These are phyloP conservation scores for Blastobotrys muscicola DNA, from an alignment of 805 yeast genomes.

Conservation along the genomic window DNA sequence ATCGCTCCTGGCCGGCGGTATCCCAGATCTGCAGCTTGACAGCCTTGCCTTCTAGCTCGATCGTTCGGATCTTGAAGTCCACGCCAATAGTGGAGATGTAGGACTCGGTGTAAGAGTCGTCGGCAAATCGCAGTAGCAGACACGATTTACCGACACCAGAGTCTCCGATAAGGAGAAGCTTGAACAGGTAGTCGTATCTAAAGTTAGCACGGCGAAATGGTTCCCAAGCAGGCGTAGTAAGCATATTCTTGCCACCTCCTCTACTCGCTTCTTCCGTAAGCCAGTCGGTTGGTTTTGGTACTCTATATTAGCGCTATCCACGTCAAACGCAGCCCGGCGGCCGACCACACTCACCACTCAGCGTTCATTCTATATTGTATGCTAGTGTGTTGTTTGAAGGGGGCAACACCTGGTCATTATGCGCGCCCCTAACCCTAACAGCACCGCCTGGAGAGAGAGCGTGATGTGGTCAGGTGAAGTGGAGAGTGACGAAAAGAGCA, in stretches of 20 bases:
- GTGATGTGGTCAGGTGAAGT: too few species aligned
- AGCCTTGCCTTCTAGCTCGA: conserved; percentile 90
- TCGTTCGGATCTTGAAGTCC: conserved; percentile 62
- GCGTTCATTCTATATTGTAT: background rate
- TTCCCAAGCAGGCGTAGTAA: too few species aligned
- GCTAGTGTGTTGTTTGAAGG: background rate
- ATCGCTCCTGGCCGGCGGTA: conserved; percentile 98
- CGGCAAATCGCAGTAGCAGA: conserved; percentile 88
- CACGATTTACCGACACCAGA: conserved; percentile 99
- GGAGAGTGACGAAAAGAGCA: too few species aligned
- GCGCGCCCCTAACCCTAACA: too few species aligned
- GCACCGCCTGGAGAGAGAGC: too few species aligned
- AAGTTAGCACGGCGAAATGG: background rate
- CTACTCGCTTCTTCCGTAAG: background rate
- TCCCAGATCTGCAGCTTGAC: conserved; percentile 99
- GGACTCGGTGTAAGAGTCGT: conserved; percentile 93
- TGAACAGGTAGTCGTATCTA: conserved; percentile 93
- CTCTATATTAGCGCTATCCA: too few species aligned
- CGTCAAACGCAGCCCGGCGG: too few species aligned
- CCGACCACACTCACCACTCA: background rate
- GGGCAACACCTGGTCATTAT: background rate
- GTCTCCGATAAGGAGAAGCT: conserved; percentile 90
- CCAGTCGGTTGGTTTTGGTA: background rate
- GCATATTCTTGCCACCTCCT: too few species aligned
- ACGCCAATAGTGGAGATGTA: conserved; percentile 97